Evolutionary conservation across 257 asterid genomes (phyloP), one percentile per base, ranked within the genome.

Genomic region (Eustoma russellianum): DNA sequence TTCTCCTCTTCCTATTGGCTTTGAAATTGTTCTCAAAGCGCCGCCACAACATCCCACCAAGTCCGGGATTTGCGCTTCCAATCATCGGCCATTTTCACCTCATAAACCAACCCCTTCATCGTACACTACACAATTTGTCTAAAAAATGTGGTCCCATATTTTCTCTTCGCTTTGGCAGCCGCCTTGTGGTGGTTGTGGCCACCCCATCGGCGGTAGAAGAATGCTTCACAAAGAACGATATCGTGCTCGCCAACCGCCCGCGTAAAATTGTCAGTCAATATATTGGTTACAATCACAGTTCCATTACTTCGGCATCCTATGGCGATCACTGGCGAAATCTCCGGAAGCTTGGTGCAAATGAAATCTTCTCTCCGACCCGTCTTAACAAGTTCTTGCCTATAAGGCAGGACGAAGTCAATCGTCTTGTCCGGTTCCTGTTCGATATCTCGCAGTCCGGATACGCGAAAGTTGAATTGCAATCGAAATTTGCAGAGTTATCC

Each of bases 21-120:
- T 38, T 38, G 12, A 38, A 38, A 38, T 11, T 38, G 43, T 38
- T 38, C 43, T 38, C 43, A 38, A 38, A 38, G 7, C 8, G n/a
- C 43, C 33, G 5, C 13, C 33, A 15, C 44, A 60, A 34, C 13
- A 53, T 46, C 57, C 33, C 13, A 8, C 54, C 67, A 13, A 62
- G 43, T 33, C 11, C 50, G 40, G 53, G 67, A 10, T 58, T 58
- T 14, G 10, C 53, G 5, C 8, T 60, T 6, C 67, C 67, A n/a
- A 33, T 66, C n/a, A 16, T 60, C 15, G 63, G 72, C 58, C 72
- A 66, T 44, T 66, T 66, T 18, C 67, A 66, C 10, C 56, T 65
- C 17, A 17, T 57, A 17, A 44, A 18, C 13, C 16, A 34, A 24
- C 64, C 65, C 45, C 44, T 40, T 9, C 41, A 58, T 55, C 46